phyloP scores from a whole-genome alignment of 345 rosid genomes.

The Orychophragmus violaceus region DNA sequence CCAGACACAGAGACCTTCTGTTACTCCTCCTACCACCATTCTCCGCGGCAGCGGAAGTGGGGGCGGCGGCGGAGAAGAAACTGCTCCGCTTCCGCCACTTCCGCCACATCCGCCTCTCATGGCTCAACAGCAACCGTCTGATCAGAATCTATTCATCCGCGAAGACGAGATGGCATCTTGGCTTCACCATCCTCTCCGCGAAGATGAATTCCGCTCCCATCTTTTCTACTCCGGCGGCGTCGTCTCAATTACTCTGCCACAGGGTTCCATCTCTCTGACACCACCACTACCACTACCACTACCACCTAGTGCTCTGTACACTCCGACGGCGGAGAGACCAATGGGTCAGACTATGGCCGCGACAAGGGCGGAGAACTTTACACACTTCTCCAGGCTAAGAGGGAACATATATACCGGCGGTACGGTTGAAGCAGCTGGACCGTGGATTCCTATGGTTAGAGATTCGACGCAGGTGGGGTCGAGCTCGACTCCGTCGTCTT shows the following conservation, averaged over 20 bases:
- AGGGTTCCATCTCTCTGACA: neutral
- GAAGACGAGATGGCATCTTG: conserved; percentile 83
- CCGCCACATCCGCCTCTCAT: neutral
- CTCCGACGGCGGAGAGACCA: neutral
- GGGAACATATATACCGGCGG: neutral
- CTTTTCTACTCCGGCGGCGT: conserved; percentile 32
- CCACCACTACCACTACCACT: neutral
- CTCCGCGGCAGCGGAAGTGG: conserved; percentile 31
- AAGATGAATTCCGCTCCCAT: neutral
- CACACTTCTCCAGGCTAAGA: conserved; percentile 6
- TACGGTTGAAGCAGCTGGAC: neutral
- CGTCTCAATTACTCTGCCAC: neutral
- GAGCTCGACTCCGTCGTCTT: neutral
- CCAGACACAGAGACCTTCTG: conserved; percentile 40
- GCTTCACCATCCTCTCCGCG: conserved; percentile 50
- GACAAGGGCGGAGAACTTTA: conserved; percentile 4
- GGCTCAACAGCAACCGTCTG: neutral
- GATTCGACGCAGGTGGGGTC: conserved; percentile 1
- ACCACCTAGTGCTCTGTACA: neutral
- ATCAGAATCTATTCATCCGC: conserved; percentile 51
- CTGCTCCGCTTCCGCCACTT: neutral
- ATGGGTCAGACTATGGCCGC: neutral
- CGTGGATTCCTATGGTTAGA: neutral
- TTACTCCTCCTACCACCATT: conserved; percentile 30
- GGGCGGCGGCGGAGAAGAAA: conserved; percentile 33